Base-by-base conservation (phyloP, 1,284 basidiomycete genomes). In the Tylopilus orsonianus region DNA sequence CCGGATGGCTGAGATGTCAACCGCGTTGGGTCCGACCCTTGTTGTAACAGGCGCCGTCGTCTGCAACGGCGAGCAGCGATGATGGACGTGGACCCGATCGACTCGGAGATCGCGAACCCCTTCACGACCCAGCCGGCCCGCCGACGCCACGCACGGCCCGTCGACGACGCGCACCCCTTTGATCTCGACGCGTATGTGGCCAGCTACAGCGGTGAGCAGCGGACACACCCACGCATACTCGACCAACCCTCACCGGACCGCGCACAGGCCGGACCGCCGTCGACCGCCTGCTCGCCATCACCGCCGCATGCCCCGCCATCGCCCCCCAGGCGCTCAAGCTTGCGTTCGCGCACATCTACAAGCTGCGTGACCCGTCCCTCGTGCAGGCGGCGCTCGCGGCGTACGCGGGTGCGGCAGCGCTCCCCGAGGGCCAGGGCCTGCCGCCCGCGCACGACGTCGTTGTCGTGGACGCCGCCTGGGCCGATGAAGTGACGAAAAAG, bases 81-180 rank as follows among this genome's bases (percentile, higher is more conserved):
- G 53, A 65, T 68, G 62, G 62, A 65, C 46, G 50, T 68, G 4
- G 62, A 65, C 59, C 53, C 41, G 35, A 57, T 60, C 50, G 65
- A 68, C 2, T 46, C 53, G 14, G 66, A 67, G 22, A 52, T 54
- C 38, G 44, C 52, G 16, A 54, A 48, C 36, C 52, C 51, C 16
- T 48, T 32, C 29, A 16, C 48, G 29, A 36, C 41, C 8, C 52
- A 48, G 16, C 53, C 35, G 5, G 30, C 42, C 2, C 47, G 59
- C 45, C 48, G 53, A 44, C 63, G 65, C 26, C 42, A 48, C 39
- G 60, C 65, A 14, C 60, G 62, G 5, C 70, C 73, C 14, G 75
- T 90, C 12, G 85, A 90, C 64, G 85, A 87, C 44, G 74, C 76
- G 1, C 87, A 90, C 62, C 87, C 89, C 2, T 90, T 90, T 61